Percentiles rank a stretch among this genome's conserved stretches.
phyloP scores from a whole-genome alignment of 192 early-diverging fungal genomes.

The Anaeromyces robustus region DNA sequence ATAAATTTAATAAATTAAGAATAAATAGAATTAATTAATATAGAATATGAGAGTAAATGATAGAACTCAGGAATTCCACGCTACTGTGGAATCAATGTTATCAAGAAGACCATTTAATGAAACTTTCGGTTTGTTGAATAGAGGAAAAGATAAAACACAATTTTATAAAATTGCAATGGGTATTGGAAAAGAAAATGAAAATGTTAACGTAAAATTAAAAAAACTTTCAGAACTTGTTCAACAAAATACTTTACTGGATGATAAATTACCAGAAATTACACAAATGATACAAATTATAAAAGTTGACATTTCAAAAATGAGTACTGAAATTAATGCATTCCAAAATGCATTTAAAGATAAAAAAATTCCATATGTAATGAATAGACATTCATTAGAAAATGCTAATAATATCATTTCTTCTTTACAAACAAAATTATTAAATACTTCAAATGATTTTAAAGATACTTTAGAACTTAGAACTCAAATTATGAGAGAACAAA shows the following conservation, averaged over 20 bases:
- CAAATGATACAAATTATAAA: neutral
- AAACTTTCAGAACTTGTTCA: neutral
- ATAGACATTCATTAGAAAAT: constrained; percentile 71
- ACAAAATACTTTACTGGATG: neutral
- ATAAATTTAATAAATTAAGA: too few relatives aligned
- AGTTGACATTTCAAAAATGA: neutral
- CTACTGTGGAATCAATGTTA: constrained; percentile 57
- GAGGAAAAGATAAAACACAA: neutral
- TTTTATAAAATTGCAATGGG: neutral
- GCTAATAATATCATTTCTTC: constrained; percentile 78
- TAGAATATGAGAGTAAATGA: constrained; percentile 33
- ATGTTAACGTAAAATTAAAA: neutral
- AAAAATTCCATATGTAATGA: neutral
- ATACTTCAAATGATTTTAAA: constrained; percentile 80
- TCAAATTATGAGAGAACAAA: constrained; percentile 87
- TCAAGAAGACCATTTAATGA: constrained; percentile 11
- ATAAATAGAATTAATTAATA: too few relatives aligned
- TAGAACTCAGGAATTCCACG: constrained; percentile 72
- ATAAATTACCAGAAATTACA: neutral
- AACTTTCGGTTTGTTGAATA: neutral
- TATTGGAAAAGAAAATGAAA: neutral
- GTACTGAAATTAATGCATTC: neutral
- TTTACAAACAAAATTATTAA: constrained; percentile 80
- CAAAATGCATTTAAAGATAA: neutral
- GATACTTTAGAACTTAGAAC: constrained; percentile 87